Percentiles rank a stretch among this genome's conserved stretches.
Evolutionary conservation across 192 early-diverging fungal species (phyloP).

Genomic region (Lobosporangium transversale): DNA sequence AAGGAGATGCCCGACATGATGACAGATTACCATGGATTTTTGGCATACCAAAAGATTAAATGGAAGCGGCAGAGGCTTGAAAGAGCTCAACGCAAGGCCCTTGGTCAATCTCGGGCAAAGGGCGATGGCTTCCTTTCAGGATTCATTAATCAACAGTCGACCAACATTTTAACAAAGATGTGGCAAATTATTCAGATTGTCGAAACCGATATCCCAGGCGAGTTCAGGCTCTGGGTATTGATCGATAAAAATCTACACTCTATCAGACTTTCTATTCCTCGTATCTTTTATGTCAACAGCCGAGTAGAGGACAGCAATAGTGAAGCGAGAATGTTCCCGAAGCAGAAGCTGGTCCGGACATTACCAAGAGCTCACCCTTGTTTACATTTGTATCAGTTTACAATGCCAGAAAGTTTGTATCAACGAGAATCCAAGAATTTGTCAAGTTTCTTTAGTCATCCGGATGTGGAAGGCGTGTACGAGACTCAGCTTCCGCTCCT

Average conservation of each 20-base stretch:
- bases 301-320: slow-evolving; percentile 51
- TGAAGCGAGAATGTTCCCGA: slow-evolving; percentile 32
- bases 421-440: slow-evolving; percentile 77
- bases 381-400: slow-evolving; percentile 80
- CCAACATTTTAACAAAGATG: slow-evolving; percentile 65
- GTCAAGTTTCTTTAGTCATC: slow-evolving; percentile 84
- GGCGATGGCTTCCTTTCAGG: slow-evolving; percentile 49
- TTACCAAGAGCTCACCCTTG: slow-evolving; percentile 82
- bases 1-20: slow-evolving; percentile 71
- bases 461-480: slow-evolving; percentile 92
- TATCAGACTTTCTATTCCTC: slow-evolving; percentile 80
- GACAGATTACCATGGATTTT: slow-evolving; percentile 77
- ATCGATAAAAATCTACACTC: slow-evolving; percentile 74
- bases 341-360: slow-evolving; percentile 58
- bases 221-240: slow-evolving; percentile 88
- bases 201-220: slow-evolving; percentile 85
- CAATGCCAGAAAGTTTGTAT: slow-evolving; percentile 84
- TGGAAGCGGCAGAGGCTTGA: slow-evolving; percentile 73
- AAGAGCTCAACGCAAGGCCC: slow-evolving; percentile 57
- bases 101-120: slow-evolving; percentile 48
- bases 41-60: slow-evolving; percentile 78
- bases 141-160: slow-evolving; percentile 79
- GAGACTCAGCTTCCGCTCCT: slow-evolving; percentile 88
- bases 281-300: slow-evolving; percentile 87
- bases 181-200: slow-evolving; percentile 93